A percentile compares a stretch with the other conserved stretches of the same genome.
These are phyloP conservation scores for Trichoderma brevicompactum DNA, from an alignment of 2,329 filamentous ascomycete species.

Conservation along the genomic window DNA sequence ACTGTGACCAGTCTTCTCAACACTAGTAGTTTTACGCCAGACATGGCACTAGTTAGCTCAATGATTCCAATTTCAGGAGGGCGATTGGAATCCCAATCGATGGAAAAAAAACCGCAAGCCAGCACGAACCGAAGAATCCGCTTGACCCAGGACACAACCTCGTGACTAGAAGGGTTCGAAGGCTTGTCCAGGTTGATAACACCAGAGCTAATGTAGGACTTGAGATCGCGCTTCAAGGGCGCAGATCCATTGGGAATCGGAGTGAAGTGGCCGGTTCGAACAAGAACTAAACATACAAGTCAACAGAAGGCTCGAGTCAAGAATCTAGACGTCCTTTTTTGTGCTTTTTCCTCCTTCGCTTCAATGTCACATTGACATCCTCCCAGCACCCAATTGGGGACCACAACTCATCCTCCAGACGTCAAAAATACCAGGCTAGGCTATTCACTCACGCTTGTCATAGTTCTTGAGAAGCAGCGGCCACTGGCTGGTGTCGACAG, in stretches of 20 bases:
- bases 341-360: slow-evolving; percentile 3
- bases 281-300: slow-evolving; percentile 64
- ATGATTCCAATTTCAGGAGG: slow-evolving; percentile 4
- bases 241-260: slow-evolving; percentile 93
- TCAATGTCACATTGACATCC: background rate
- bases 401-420: background rate
- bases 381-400: slow-evolving; percentile 17
- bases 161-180: slow-evolving; percentile 96
- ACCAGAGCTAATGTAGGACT: slow-evolving; percentile 95
- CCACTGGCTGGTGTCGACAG: slow-evolving; percentile 86
- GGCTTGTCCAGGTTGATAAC: slow-evolving; percentile 91
- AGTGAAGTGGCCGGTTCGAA: slow-evolving; percentile 95
- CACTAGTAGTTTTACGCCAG: slow-evolving; percentile 36
- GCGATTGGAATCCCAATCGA: slow-evolving; percentile 5
- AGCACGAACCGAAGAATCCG: slow-evolving; percentile 79
- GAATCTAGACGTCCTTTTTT: background rate
- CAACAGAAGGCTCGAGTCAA: slow-evolving; percentile 9
- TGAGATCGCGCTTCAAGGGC: slow-evolving; percentile 90
- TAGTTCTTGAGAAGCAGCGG: slow-evolving; percentile 96
- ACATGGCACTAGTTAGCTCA: slow-evolving; percentile 6
- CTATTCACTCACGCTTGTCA: slow-evolving; percentile 72
- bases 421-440: background rate
- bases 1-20: slow-evolving; percentile 95
- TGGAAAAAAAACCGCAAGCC: background rate
- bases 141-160: slow-evolving; percentile 99